Percentiles rank a stretch among this genome's conserved stretches.
Conservation (phyloP, 306 rosid genomes). For the Rubus idaeus region DNA sequence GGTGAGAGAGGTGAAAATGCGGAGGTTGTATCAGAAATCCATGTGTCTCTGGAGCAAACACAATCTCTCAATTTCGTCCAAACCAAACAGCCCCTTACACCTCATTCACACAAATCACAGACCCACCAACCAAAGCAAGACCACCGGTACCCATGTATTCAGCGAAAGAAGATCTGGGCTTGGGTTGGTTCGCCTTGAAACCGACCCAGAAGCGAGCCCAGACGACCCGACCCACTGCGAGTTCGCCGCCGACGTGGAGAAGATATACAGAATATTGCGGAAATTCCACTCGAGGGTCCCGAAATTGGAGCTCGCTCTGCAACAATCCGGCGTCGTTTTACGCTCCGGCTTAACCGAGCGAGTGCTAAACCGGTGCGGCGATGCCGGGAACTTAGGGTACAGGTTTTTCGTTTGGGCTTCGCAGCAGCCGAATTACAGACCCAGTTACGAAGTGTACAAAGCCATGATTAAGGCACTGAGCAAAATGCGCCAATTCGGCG, state of each 20-base stretch:
- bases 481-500: conserved; percentile 84
- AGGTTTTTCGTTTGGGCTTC: conserved; percentile 74
- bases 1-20: conserved; percentile 33
- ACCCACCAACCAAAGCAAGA: neutral
- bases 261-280: conserved; percentile 59
- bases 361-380: conserved; percentile 71
- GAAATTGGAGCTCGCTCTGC: conserved; percentile 74
- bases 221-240: conserved; percentile 42
- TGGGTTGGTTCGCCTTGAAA: conserved; percentile 44
- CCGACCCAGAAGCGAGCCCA: conserved; percentile 10
- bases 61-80: conserved; percentile 18
- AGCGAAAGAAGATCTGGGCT: conserved; percentile 22
- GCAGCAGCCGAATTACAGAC: conserved; percentile 59
- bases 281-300: conserved; percentile 75
- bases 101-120: conserved; percentile 13
- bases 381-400: conserved; percentile 79
- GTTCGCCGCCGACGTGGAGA: conserved; percentile 70
- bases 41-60: conserved; percentile 22
- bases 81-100: conserved; percentile 18
- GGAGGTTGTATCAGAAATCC: conserved; percentile 32
- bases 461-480: conserved; percentile 70
- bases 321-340: conserved; percentile 65
- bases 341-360: conserved; percentile 70
- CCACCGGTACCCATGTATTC: neutral
- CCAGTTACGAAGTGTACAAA: conserved; percentile 61